Conservation (phyloP, 306 rosid genomes). For the Acacia melanoxylon region DNA sequence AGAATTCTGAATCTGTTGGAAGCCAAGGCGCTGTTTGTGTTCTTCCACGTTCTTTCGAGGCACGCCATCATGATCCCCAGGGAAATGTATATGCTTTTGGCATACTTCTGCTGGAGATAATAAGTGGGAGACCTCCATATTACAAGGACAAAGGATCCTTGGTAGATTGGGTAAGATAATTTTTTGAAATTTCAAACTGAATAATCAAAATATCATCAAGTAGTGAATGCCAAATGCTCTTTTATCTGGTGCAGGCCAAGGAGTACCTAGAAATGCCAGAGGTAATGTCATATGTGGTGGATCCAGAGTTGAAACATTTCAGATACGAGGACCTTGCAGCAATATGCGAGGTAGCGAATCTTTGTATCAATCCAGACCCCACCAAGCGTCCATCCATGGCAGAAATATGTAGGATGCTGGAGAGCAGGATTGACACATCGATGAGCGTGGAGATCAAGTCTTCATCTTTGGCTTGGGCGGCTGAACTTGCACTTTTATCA, state of each 20-base stretch:
- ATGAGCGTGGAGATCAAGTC: constrained; percentile 69
- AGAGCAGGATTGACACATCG: constrained; percentile 87
- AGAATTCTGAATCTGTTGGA: constrained; percentile 70
- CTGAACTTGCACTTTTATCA: constrained; percentile 89
- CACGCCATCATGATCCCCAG: constrained; percentile 76
- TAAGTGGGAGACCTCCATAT: constrained; percentile 86
- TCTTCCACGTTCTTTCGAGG: constrained; percentile 86
- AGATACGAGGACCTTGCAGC: constrained; percentile 75
- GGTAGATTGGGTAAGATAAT: constrained; percentile 87
- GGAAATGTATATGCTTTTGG: constrained; percentile 87
- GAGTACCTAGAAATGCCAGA: constrained; percentile 79
- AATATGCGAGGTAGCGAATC: constrained; percentile 75
- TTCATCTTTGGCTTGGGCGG: constrained; percentile 99
- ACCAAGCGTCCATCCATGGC: constrained; percentile 60
- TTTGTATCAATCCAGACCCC: constrained; percentile 69
- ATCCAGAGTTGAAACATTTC: constrained; percentile 79
- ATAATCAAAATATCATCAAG: not conserved
- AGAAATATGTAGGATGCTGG: constrained; percentile 68
- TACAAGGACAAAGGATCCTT: constrained; percentile 80
- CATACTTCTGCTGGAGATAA: constrained; percentile 77
- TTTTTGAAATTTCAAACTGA: constrained; percentile 13
- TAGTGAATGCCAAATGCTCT: not conserved
- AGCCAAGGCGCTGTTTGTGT: constrained; percentile 78
- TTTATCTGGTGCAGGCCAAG: constrained; percentile 65
- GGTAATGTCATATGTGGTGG: constrained; percentile 70